Base-by-base conservation (phyloP, 2,329 filamentous ascomycete genomes). In the Trichophyton equinum region DNA sequence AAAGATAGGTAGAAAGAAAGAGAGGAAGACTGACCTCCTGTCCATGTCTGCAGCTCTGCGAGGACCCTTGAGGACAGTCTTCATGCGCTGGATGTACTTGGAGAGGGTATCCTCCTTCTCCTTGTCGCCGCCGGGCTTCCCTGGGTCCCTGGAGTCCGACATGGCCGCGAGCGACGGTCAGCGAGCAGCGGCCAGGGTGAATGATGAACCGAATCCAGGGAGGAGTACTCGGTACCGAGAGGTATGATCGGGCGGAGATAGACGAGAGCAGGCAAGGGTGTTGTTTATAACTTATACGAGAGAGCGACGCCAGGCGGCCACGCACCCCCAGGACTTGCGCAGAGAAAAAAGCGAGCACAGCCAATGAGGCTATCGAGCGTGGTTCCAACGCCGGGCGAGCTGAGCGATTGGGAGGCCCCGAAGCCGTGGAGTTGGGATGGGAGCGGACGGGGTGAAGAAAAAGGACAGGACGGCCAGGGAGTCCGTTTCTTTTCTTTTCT, bases 41-140 rank as follows among this genome's bases (percentile, higher is more conserved):
- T 36, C 33, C 33, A 36, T 36, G 33, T 36, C 33, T 11, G 7
- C 33, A 38, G 63, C 64, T 53, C 67, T 66, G 61, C 66, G 65
- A 8, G 71, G 68, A n/a, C 66, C 67, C 59, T 67, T 73, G 44
- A 75, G 61, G 20, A 70, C 71, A 3, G 70, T 74, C 60, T 68
- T 73, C 69, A 75, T 73, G 59, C 73, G 72, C 61, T 69, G 73
- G 56, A 76, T 67, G 61, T 73, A 74, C 64, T 72, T 75, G 33
- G 69, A 70, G 49, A 75, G 63, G 56, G 73, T 72, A 25, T 74
- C 73, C 25, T 61, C 63, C 42, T 66, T 63, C n/a, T 60, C 47
- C 36, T 64, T 62, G 15, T 62, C 62, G 9, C 42, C 64, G 18
- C 55, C 47, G n/a, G 42, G 53, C 44, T 63, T 65, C 44, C 61